A percentile compares a stretch with the other conserved stretches of the same genome.
Conservation (phyloP, 2,329 filamentous ascomycete genomes). For the Colletotrichum sp. region DNA sequence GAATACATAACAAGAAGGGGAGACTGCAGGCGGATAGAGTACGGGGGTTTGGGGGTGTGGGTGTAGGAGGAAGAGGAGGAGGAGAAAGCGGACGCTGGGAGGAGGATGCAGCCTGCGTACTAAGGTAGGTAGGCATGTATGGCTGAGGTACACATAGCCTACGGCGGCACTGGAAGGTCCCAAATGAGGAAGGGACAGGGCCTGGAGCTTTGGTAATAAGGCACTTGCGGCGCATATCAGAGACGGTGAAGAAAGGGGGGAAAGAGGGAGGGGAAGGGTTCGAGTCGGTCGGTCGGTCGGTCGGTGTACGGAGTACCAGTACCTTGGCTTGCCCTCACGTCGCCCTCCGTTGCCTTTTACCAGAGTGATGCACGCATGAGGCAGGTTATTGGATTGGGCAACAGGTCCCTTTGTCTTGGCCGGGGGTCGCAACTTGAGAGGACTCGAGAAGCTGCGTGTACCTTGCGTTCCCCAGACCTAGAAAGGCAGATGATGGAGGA, state of each 20-base stretch:
- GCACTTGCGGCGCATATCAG: not conserved
- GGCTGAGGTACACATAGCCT: not conserved
- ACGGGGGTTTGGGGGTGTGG: not conserved
- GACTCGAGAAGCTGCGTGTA: not conserved
- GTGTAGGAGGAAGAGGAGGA: not conserved
- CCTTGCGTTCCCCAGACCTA: not conserved
- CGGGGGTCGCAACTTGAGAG: not conserved
- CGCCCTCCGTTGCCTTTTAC: not conserved
- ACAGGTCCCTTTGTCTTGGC: not conserved
- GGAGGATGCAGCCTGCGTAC: not conserved
- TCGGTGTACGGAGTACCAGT: not conserved
- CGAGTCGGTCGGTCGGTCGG: not conserved
- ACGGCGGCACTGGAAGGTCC: not conserved
- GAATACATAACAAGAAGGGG: not conserved
- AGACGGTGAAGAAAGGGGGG: not conserved
- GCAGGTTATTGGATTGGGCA: not conserved
- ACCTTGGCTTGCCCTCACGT: not conserved
- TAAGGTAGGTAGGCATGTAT: not conserved
- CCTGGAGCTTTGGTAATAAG: not conserved
- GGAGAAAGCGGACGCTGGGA: not conserved
- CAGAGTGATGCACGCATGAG: not conserved
- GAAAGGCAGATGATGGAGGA: not conserved
- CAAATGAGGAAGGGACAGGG: not conserved
- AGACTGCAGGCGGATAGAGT: not conserved
- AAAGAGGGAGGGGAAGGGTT: not conserved